Evolutionary conservation across 192 early-diverging fungal genomes (phyloP).

Genomic region (Nowakowskiella sp.): DNA sequence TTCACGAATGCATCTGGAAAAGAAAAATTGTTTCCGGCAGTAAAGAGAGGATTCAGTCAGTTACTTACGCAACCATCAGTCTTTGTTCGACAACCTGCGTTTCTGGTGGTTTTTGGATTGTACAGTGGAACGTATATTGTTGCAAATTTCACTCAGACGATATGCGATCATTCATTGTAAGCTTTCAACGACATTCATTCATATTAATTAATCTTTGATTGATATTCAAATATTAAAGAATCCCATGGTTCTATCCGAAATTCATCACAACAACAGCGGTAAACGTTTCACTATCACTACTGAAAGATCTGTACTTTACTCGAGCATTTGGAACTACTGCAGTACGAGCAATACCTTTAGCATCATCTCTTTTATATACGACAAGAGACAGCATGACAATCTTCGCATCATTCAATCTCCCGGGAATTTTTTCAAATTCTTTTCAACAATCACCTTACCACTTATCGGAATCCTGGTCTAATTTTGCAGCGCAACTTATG

Average conservation of each 20-base stretch:
- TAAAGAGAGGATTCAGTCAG: constrained; percentile 17
- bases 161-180: constrained; percentile 24
- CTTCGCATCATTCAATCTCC: constrained; percentile 39
- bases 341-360: constrained; percentile 22
- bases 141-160: constrained; percentile 34
- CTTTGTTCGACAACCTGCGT: constrained; percentile 25
- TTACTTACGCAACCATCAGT: constrained; percentile 19
- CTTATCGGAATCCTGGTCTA: constrained; percentile 1
- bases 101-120: constrained; percentile 25
- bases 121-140: constrained; percentile 33
- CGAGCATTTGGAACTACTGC: constrained; percentile 28
- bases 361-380: constrained; percentile 23
- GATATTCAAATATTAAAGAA: too few relatives aligned
- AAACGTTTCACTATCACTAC: constrained; percentile 31
- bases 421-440: constrained; percentile 16
- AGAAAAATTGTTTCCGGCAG: constrained; percentile 11
- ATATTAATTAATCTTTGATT: too few relatives aligned
- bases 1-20: constrained; percentile 32
- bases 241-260: constrained; percentile 29
- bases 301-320: constrained; percentile 34
- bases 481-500: constrained; percentile 27
- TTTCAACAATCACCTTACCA: constrained; percentile 9
- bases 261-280: constrained; percentile 28
- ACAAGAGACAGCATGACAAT: constrained; percentile 33
- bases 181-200: constrained; percentile 4